These are phyloP conservation scores for Chlorella sp. DNA, from an alignment of 139 green algal species.

Conservation along the genomic window DNA sequence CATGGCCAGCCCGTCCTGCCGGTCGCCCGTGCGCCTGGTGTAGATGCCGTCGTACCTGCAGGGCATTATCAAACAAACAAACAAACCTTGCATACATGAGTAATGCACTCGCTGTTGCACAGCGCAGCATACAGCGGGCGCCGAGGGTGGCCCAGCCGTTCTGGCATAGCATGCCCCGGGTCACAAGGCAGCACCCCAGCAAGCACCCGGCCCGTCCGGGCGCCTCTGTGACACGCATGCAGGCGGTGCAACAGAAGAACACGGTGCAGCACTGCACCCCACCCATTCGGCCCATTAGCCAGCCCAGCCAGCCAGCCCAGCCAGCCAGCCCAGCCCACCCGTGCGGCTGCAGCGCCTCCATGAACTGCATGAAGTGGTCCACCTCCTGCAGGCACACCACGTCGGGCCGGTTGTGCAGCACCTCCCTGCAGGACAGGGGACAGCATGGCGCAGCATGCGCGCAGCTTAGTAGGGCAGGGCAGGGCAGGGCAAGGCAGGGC, in stretches of 20 bases:
- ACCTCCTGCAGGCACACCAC: constrained; percentile 87
- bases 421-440: constrained; percentile 45
- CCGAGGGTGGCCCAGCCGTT: neutral
- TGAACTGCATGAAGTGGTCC: constrained; percentile 69
- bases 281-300: no score
- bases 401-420: constrained; percentile 60
- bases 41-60: constrained; percentile 66
- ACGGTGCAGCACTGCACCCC: no score
- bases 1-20: constrained; percentile 73
- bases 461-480: neutral
- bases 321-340: constrained; percentile 52
- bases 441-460: neutral
- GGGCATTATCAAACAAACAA: neutral
- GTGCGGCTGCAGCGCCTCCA: constrained; percentile 49
- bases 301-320: neutral
- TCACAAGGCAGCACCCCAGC: no score
- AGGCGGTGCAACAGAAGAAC: no score
- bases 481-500: neutral
- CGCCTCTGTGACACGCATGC: no score
- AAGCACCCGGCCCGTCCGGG: no score
- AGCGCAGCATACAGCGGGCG: neutral
- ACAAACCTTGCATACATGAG: neutral
- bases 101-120: neutral
- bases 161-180: neutral
- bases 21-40: constrained; percentile 44